A percentile compares a stretch with the other conserved stretches of the same genome.
phyloP scores from a whole-genome alignment of 345 rosid species.

The Cochlearia excelsa region DNA sequence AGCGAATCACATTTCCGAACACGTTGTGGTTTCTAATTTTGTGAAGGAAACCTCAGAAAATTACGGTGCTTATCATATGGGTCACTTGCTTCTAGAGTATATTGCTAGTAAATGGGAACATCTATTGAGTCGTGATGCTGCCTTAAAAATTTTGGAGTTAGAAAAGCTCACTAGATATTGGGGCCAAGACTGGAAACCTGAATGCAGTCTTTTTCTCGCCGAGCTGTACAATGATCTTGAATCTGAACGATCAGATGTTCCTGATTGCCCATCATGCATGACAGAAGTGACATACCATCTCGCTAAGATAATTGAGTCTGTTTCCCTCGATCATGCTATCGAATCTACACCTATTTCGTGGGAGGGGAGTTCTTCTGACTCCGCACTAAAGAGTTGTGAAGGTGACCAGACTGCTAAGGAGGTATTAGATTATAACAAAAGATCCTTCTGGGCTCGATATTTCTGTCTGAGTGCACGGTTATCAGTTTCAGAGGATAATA shows the following conservation, averaged over 20 bases:
- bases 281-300: constrained; percentile 80
- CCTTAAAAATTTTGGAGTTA: constrained; percentile 64
- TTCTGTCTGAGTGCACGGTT: constrained; percentile 90
- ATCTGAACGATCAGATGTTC: constrained; percentile 46
- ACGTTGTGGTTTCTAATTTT: constrained; percentile 49
- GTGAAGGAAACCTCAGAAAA: constrained; percentile 65
- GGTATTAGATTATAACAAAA: constrained; percentile 41
- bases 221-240: constrained; percentile 81
- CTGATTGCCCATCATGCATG: constrained; percentile 53
- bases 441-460: constrained; percentile 75
- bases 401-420: constrained; percentile 35
- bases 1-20: constrained; percentile 47
- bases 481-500: constrained; percentile 71
- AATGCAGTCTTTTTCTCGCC: constrained; percentile 87
- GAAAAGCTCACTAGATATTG: constrained; percentile 81
- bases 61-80: constrained; percentile 81
- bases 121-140: constrained; percentile 46
- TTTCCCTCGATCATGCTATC: constrained; percentile 60
- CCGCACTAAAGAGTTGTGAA: constrained; percentile 39
- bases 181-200: constrained; percentile 79
- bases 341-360: constrained; percentile 36
- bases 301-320: constrained; percentile 84
- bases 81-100: constrained; percentile 83
- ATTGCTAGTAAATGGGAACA: constrained; percentile 47
- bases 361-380: constrained; percentile 31